A percentile compares a stretch with the other conserved stretches of the same genome.
Conservation (phyloP, 768 basidiomycete species). For the Cyathus striatus region DNA sequence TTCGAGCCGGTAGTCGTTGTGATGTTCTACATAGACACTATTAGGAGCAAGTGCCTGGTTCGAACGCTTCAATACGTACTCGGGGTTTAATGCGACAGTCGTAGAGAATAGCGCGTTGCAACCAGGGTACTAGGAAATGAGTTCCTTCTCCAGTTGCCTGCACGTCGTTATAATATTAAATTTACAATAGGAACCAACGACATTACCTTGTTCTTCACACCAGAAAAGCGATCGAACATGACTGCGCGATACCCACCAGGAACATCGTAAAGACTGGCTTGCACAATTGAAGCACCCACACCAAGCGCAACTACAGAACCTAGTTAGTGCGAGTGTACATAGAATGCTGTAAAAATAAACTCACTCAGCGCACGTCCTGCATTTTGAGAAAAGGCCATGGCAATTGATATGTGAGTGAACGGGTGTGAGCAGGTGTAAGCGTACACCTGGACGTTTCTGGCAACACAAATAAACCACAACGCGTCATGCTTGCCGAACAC, state of each 20-base stretch:
- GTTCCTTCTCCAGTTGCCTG: conserved; percentile 92
- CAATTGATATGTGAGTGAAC: conserved; percentile 1
- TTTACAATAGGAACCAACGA: background rate
- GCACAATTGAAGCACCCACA: conserved; percentile 35
- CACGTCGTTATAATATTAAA: conserved; percentile 3
- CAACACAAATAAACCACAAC: too few species aligned
- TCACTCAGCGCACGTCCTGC: conserved; percentile 46
- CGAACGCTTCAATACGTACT: conserved; percentile 40
- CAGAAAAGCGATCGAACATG: conserved; percentile 97
- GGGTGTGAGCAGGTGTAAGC: conserved; percentile 4
- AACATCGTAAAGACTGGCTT: conserved; percentile 64
- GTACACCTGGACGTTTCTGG: too few species aligned
- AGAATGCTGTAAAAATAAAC: conserved; percentile 5
- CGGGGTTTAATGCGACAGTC: conserved; percentile 97
- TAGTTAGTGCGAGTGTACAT: background rate
- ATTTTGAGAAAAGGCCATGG: conserved; percentile 49
- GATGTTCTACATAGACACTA: conserved; percentile 63
- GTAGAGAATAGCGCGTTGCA: conserved; percentile 94
- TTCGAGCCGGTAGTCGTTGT: conserved; percentile 99
- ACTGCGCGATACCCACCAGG: conserved; percentile 93
- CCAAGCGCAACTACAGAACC: conserved; percentile 42
- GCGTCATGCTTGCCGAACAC: too few species aligned
- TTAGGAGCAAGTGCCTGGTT: background rate
- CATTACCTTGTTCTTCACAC: conserved; percentile 73
- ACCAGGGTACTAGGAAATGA: conserved; percentile 92